A percentile compares a stretch with the other conserved stretches of the same genome.
phyloP scores from a whole-genome alignment of 2,329 filamentous ascomycete genomes.

The Colletotrichum liriopes region DNA sequence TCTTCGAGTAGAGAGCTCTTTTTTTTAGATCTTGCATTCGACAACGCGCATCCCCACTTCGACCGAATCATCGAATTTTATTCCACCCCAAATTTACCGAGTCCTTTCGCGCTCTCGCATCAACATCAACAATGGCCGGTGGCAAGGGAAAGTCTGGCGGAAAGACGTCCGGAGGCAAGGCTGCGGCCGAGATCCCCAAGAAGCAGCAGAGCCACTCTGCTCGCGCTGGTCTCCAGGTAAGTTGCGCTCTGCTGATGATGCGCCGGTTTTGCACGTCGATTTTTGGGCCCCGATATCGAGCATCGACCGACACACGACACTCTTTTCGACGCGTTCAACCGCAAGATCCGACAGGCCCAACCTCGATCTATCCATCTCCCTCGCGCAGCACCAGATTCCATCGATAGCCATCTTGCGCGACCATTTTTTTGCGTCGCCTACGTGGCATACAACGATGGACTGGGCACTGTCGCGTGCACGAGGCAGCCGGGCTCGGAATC shows the following conservation, averaged over 20 bases:
- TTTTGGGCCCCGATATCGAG: conserved; percentile 38
- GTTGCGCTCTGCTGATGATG: conserved; percentile 54
- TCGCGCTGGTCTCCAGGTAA: conserved; percentile 95
- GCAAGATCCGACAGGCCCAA: background rate
- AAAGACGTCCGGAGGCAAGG: conserved; percentile 89
- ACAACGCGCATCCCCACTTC: conserved; percentile 38
- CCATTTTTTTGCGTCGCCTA: background rate
- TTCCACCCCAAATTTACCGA: conserved; percentile 3
- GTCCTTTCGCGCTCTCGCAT: conserved; percentile 31
- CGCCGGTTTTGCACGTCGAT: conserved; percentile 42
- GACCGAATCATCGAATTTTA: conserved; percentile 32
- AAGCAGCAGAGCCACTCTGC: conserved; percentile 97
- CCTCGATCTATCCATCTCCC: background rate
- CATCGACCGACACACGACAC: conserved; percentile 29
- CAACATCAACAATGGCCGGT: conserved; percentile 73
- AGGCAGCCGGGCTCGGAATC: conserved; percentile 21
- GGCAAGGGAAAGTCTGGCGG: conserved; percentile 97
- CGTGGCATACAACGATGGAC: conserved; percentile 2
- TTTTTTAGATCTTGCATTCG: conserved; percentile 22
- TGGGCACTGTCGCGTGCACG: conserved; percentile 32
- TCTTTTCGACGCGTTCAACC: conserved; percentile 42
- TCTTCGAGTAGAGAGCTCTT: conserved; percentile 26
- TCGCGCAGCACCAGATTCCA: background rate
- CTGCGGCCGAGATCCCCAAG: conserved; percentile 76
- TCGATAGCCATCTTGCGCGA: conserved; percentile 13